Percentiles rank a stretch among this genome's conserved stretches.
Evolutionary conservation across 345 rosid genomes (phyloP).

Genomic region (Euphorbia lathyris): DNA sequence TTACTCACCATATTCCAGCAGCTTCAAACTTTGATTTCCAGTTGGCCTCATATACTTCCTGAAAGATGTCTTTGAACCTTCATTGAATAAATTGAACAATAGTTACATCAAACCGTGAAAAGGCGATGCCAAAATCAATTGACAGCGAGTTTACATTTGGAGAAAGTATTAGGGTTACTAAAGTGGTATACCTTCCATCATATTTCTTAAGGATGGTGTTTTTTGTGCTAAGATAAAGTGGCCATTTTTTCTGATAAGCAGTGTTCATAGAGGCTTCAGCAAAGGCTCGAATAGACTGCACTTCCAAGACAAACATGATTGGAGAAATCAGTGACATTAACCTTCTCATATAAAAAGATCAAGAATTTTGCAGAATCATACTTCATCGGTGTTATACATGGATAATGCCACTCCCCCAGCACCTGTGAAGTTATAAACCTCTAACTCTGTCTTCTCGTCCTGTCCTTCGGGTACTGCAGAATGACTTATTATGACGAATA

Average conservation of each 20-base stretch:
- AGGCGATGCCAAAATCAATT: neutral
- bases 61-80: conserved; percentile 98
- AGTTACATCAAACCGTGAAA: neutral
- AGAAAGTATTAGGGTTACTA: neutral
- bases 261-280: conserved; percentile 94
- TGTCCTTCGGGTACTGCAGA: conserved; percentile 71
- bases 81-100: conserved; percentile 14
- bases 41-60: conserved; percentile 87
- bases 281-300: conserved; percentile 85
- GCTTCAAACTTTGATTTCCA: conserved; percentile 96
- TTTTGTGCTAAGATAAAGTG: conserved; percentile 97
- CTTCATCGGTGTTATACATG: conserved; percentile 99
- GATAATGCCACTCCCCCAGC: conserved; percentile 88
- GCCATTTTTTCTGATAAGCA: conserved; percentile 95
- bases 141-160: neutral
- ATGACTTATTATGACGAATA: conserved; percentile 5
- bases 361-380: conserved; percentile 21
- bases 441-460: conserved; percentile 66
- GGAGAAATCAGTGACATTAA: conserved; percentile 10
- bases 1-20: conserved; percentile 84
- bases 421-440: conserved; percentile 83
- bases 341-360: neutral
- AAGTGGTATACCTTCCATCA: conserved; percentile 79
- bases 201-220: conserved; percentile 98
- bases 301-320: conserved; percentile 10